A percentile compares a stretch with the other conserved stretches of the same genome.
These are phyloP conservation scores for Phialophora macrospora DNA, from an alignment of 2,329 filamentous ascomycete species.

Conservation along the genomic window DNA sequence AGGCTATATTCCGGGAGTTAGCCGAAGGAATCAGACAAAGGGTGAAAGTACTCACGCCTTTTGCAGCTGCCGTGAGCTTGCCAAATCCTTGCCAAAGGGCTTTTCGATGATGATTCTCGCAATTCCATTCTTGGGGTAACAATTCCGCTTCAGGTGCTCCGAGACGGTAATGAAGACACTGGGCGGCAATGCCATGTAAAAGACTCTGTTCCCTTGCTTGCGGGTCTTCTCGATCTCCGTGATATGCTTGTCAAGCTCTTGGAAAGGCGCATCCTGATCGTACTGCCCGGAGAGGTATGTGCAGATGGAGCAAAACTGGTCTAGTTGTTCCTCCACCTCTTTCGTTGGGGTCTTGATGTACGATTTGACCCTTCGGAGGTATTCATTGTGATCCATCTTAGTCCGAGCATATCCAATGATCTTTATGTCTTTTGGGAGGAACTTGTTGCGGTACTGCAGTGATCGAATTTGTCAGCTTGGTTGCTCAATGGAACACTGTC, in stretches of 20 bases:
- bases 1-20: slow-evolving; percentile 50
- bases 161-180: slow-evolving; percentile 98
- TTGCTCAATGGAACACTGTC: neutral
- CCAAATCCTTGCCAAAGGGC: slow-evolving; percentile 96
- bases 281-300: slow-evolving; percentile 97
- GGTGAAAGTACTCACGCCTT: slow-evolving; percentile 61
- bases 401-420: slow-evolving; percentile 99
- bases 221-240: slow-evolving; percentile 81
- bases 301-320: slow-evolving; percentile 86
- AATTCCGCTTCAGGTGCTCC: slow-evolving; percentile 95
- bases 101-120: slow-evolving; percentile 98
- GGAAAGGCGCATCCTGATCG: slow-evolving; percentile 93
- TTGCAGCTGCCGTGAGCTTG: slow-evolving; percentile 91
- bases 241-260: slow-evolving; percentile 81
- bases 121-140: slow-evolving; percentile 89
- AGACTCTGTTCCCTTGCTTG: slow-evolving; percentile 85
- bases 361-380: slow-evolving; percentile 89
- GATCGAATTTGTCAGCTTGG: slow-evolving; percentile 19
- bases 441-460: slow-evolving; percentile 91
- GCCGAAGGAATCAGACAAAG: neutral
- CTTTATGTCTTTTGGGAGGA: slow-evolving; percentile 91
- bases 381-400: slow-evolving; percentile 98
- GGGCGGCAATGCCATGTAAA: slow-evolving; percentile 98
- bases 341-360: slow-evolving; percentile 99
- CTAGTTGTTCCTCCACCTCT: slow-evolving; percentile 92